Evolutionary conservation across 2,329 filamentous ascomycete genomes (phyloP), one percentile per base, ranked within the genome.

Genomic region (Diaporthe sp.): DNA sequence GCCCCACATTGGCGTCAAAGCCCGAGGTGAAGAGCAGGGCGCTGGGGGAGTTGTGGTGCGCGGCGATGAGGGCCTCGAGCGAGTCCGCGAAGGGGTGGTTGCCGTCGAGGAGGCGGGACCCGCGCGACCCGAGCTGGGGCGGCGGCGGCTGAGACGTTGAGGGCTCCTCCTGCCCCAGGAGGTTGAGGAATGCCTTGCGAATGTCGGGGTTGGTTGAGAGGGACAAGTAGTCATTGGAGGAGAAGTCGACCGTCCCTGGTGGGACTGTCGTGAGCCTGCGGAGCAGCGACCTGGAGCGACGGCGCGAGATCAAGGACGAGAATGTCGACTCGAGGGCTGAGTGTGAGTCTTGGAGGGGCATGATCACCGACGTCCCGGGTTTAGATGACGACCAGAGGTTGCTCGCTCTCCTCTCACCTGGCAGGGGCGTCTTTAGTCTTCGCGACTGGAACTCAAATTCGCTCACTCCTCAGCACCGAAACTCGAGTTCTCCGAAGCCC

Each of bases 191-290:
- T 10, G 90, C 92, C 79, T 91, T 88, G 82, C 93, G 92, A 10
- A 90, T 71, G 19, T 80, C 81, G 0, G 82, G 79, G 44, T 84
- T 81, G 3, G 80, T 81, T 0, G 94, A 92, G 8, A 96, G 92
- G 65, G 95, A 95, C 74, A 97, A 94, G 80, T 97, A 93, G 72
- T 90, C 90, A 81, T 95, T 93, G 79, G 94, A 96, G 30, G 92
- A 92, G 79, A 97, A 94, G 83, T 97, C 94, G 19, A 70, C 58
- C 6, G 69, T 51, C n/a, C 56, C 56, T 25, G 44, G 56, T 22
- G 55, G 55, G 56, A 42, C 32, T 32, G 69, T 39, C 27, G 39
- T 53, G 47, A 71, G 69, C 32, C 44, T 58, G 22, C 69, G 69
- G 30, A 71, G 56, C 37, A 59, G 30, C 17, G 55, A 50, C 32